Percentiles rank a stretch among this genome's conserved stretches.
phyloP scores from a whole-genome alignment of 129 eudicot genomes.

The Flaveria sonorensis region DNA sequence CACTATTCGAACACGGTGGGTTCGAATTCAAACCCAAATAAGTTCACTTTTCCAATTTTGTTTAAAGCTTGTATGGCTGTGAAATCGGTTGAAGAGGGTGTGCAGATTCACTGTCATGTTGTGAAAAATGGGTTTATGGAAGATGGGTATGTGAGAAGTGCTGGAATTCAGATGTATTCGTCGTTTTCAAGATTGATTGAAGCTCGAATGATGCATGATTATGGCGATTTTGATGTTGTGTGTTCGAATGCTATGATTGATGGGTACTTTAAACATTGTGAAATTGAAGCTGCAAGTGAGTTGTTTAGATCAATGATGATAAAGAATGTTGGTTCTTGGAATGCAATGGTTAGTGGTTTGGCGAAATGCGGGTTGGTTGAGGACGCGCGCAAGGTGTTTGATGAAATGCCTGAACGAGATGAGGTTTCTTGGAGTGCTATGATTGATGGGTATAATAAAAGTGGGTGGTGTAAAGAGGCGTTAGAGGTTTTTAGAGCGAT shows the following conservation, averaged over 20 bases:
- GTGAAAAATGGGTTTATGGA: slow-evolving; percentile 54
- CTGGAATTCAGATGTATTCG: slow-evolving; percentile 61
- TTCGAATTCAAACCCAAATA: slow-evolving; percentile 46
- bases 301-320: slow-evolving; percentile 33
- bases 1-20: slow-evolving; percentile 40
- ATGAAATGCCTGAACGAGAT: slow-evolving; percentile 54
- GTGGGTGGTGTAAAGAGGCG: slow-evolving; percentile 45
- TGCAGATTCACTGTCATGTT: slow-evolving; percentile 49
- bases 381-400: slow-evolving; percentile 43
- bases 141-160: slow-evolving; percentile 57
- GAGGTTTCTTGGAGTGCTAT: slow-evolving; percentile 71
- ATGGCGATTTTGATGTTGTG: slow-evolving; percentile 47
- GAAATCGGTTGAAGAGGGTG: slow-evolving; percentile 37
- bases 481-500: slow-evolving; percentile 50
- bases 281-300: slow-evolving; percentile 42
- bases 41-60: slow-evolving; percentile 55
- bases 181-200: slow-evolving; percentile 43
- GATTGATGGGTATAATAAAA: slow-evolving; percentile 62
- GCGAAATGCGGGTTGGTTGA: slow-evolving; percentile 46
- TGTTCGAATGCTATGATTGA: slow-evolving; percentile 73
- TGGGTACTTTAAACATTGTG: slow-evolving; percentile 55
- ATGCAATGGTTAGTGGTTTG: slow-evolving; percentile 53
- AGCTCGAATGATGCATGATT: slow-evolving; percentile 46
- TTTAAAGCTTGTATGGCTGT: slow-evolving; percentile 48
- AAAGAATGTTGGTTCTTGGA: slow-evolving; percentile 60